phyloP scores from a whole-genome alignment of 805 yeast species.

The Candida boleticola region DNA sequence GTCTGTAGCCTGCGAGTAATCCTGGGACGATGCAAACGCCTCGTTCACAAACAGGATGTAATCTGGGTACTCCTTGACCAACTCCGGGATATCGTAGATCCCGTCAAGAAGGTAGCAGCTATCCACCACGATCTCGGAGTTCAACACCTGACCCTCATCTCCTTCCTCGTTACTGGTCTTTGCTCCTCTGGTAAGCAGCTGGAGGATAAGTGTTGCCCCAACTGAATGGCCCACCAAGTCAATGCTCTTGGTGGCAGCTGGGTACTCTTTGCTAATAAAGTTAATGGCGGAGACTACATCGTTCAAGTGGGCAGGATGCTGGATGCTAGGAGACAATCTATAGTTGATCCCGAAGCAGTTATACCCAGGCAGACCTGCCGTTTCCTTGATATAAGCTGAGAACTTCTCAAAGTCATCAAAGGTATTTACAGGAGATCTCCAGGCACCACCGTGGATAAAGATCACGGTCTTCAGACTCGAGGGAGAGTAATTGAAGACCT shows the following conservation, averaged over 20 bases:
- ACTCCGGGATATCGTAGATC: constrained; percentile 52
- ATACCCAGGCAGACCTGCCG: background rate
- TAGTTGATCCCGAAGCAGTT: constrained; percentile 47
- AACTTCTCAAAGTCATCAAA: constrained; percentile 49
- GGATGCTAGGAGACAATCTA: constrained; percentile 58
- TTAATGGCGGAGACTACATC: constrained; percentile 31
- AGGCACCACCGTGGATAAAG: constrained; percentile 85
- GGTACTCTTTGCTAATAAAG: background rate
- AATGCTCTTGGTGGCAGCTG: constrained; percentile 9
- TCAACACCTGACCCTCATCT: background rate
- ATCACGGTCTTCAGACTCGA: constrained; percentile 34
- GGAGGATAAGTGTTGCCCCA: constrained; percentile 68
- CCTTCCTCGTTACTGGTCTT: background rate
- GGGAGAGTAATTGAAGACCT: constrained; percentile 20
- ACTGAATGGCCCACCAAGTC: constrained; percentile 70
- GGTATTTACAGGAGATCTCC: constrained; percentile 72
- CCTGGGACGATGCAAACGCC: constrained; percentile 44
- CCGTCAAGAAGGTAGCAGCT: constrained; percentile 59
- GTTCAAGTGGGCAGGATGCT: constrained; percentile 58
- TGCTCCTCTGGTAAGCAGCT: constrained; percentile 42
- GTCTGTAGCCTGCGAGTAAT: constrained; percentile 25
- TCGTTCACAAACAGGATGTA: constrained; percentile 56
- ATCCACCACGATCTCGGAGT: constrained; percentile 3
- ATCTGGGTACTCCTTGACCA: constrained; percentile 59
- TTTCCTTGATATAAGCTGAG: constrained; percentile 10